phyloP scores from a whole-genome alignment of 805 yeast genomes.

The Pichia sporocuriosa region DNA sequence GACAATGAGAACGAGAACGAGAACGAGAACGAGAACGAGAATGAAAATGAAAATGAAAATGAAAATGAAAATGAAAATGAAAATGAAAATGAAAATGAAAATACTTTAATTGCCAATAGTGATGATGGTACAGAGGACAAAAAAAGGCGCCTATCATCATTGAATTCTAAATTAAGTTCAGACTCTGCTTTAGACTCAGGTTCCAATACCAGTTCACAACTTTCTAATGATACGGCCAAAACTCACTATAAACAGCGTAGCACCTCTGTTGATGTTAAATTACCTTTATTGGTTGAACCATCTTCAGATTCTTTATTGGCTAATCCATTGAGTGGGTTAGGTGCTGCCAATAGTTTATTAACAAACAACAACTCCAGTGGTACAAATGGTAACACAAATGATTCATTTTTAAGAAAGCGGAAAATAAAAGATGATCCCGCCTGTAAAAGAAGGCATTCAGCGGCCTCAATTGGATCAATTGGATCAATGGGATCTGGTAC shows the following conservation, averaged over 20 bases:
- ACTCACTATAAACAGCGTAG: too few relatives aligned
- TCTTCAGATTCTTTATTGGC: not conserved
- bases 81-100: not conserved
- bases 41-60: not conserved
- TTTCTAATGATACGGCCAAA: slow-evolving; percentile 8
- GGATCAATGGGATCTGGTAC: slow-evolving; percentile 1
- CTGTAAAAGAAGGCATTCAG: slow-evolving; percentile 27
- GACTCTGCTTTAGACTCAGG: too few relatives aligned
- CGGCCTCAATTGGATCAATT: slow-evolving; percentile 22
- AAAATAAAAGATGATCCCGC: slow-evolving; percentile 22
- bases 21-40: not conserved
- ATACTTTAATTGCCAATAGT: not conserved
- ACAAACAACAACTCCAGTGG: too few relatives aligned
- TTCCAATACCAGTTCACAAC: not conserved
- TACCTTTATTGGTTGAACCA: slow-evolving; percentile 9
- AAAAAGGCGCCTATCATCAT: not conserved
- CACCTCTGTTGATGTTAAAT: slow-evolving; percentile 20
- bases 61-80: not conserved
- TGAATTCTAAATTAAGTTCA: too few relatives aligned
- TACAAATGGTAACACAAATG: too few relatives aligned
- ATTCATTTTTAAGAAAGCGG: slow-evolving; percentile 22
- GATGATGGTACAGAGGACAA: not conserved
- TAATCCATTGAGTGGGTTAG: not conserved
- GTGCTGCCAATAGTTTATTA: slow-evolving; percentile 3
- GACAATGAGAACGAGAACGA: not conserved